Base-by-base conservation (phyloP, 306 rosid genomes). In the Quercus wislizeni region DNA sequence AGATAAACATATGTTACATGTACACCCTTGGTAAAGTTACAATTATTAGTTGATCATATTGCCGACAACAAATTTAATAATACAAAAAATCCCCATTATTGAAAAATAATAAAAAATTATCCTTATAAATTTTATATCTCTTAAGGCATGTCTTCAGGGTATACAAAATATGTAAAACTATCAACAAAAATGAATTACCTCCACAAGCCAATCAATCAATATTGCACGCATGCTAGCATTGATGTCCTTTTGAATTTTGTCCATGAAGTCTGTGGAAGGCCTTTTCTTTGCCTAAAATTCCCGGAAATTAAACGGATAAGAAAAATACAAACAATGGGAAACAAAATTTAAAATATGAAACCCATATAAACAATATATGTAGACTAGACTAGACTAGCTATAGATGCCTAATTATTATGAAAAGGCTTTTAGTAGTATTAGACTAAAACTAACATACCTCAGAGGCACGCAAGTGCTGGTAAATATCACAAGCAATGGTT, bases 151-250 rank as follows among this genome's bases (percentile, higher is more conserved):
- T 21, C 1, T 21, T 18, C 21, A 70, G 74, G 7, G 27, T 19
- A 69, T 35, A 6, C 72, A n/a, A n/a, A n/a, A n/a, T n/a, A n/a
- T n/a, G 33, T 72, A 10, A 52, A 2, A 55, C 17, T 14, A 41
- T 68, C 58, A 77, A n/a, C 1, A 62, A 7, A 27, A 4, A 55
- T 59, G 55, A n/a, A 23, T 79, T 87, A 92, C 99, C 98, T 95
- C 99, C 30, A 95, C 99, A 57, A 95, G 99, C 99, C 99, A 95
- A 58, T 93, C 98, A 64, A 95, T 80, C 57, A 95, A 74, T 80
- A 95, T 93, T 46, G 96, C 88, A 31, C 98, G 96, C 99, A 95
- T 95, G 85, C 91, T 91, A 20, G 92, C 58, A 81, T 84, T 95
- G 71, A 95, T 82, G 74, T 95, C 98, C 86, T 93, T 95, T 83